These are phyloP conservation scores for Botryotinia calthae DNA, from an alignment of 2,329 filamentous ascomycete species.

Conservation along the genomic window DNA sequence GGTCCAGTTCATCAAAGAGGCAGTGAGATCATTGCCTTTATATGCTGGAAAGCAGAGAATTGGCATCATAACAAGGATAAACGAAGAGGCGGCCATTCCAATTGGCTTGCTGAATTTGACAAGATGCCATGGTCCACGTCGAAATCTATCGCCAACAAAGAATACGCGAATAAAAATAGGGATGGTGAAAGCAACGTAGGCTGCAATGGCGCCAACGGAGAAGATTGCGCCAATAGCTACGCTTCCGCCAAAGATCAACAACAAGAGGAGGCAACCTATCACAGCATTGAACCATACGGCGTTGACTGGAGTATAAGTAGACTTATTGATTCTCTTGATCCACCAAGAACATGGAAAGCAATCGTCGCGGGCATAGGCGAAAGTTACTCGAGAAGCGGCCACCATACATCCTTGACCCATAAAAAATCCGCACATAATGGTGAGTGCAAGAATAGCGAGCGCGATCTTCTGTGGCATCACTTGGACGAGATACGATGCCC, in stretches of 20 bases:
- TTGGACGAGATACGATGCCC: slow-evolving; percentile 65
- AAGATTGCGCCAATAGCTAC: slow-evolving; percentile 63
- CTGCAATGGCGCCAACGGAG: slow-evolving; percentile 63
- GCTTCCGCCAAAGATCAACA: slow-evolving; percentile 61
- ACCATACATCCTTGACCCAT: slow-evolving; percentile 74
- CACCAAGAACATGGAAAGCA: slow-evolving; percentile 59
- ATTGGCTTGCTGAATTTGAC: slow-evolving; percentile 57
- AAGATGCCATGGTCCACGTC: slow-evolving; percentile 63
- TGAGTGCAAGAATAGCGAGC: slow-evolving; percentile 57
- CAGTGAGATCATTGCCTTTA: slow-evolving; percentile 52
- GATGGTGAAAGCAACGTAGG: slow-evolving; percentile 58
- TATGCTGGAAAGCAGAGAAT: slow-evolving; percentile 61
- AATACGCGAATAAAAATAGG: slow-evolving; percentile 56
- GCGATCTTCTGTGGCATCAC: slow-evolving; percentile 58
- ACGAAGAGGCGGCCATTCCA: slow-evolving; percentile 52
- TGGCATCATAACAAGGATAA: slow-evolving; percentile 64
- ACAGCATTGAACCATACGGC: slow-evolving; percentile 62
- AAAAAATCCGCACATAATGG: slow-evolving; percentile 63
- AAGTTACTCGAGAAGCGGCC: slow-evolving; percentile 60
- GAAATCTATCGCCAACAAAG: slow-evolving; percentile 60
- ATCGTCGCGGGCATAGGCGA: slow-evolving; percentile 66
- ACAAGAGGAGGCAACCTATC: slow-evolving; percentile 56
- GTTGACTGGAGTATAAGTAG: slow-evolving; percentile 63
- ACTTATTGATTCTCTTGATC: slow-evolving; percentile 58
- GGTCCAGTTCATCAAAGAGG: slow-evolving; percentile 61